phyloP scores from a whole-genome alignment of 164 flowering plant genomes.

The Stephania japonica region DNA sequence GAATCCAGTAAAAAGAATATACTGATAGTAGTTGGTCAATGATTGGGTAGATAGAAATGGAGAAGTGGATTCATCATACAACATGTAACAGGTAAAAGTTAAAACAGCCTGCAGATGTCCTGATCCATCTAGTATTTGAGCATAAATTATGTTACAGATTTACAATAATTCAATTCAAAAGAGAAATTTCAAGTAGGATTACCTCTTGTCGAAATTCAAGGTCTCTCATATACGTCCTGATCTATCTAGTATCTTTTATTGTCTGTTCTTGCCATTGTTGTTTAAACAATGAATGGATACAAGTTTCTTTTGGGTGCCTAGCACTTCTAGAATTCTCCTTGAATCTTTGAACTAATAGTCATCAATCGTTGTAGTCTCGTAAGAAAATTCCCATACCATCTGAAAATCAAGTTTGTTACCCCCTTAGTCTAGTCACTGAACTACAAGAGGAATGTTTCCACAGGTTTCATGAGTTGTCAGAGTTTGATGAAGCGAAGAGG shows the following conservation, averaged over 20 bases:
- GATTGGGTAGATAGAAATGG: background rate
- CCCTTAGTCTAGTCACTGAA: background rate
- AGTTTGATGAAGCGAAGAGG: slow-evolving; percentile 76
- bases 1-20: background rate
- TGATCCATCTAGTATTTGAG: too few species aligned
- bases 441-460: background rate
- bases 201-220: background rate
- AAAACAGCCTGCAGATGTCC: background rate
- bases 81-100: too few species aligned
- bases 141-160: too few species aligned
- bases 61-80: background rate
- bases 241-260: background rate
- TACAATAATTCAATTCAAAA: background rate
- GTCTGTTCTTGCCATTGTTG: background rate
- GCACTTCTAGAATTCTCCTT: background rate
- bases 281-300: background rate
- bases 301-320: background rate
- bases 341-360: background rate
- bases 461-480: slow-evolving; percentile 84
- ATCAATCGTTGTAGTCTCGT: background rate
- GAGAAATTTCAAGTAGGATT: background rate
- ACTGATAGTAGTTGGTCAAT: too few species aligned
- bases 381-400: background rate
- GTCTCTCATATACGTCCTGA: background rate
- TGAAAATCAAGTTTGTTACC: background rate